Conservation (phyloP, 345 rosid species). For the Limnanthes douglasii region DNA sequence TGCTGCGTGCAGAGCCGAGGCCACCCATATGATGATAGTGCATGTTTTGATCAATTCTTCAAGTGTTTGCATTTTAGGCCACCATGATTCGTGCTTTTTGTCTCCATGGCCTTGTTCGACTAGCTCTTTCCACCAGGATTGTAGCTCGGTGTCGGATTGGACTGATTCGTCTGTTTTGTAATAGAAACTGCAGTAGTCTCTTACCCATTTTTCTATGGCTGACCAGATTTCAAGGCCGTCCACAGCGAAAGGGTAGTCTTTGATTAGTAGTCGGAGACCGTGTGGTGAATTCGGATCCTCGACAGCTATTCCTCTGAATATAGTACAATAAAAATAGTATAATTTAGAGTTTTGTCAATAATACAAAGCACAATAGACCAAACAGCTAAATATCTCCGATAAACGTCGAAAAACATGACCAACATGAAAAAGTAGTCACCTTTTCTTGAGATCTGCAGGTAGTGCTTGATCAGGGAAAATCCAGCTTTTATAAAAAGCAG, state of each 20-base stretch:
- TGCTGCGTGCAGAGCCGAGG: constrained; percentile 69
- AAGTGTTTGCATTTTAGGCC: constrained; percentile 43
- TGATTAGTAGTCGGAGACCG: constrained; percentile 34
- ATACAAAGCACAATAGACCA: too few relatives aligned
- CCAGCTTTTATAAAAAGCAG: constrained; percentile 35
- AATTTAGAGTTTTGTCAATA: not conserved
- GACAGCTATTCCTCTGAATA: constrained; percentile 50
- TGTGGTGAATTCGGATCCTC: constrained; percentile 41
- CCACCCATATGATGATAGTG: constrained; percentile 58
- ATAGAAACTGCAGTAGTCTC: constrained; percentile 32
- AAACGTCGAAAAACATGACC: too few relatives aligned
- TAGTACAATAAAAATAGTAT: not conserved
- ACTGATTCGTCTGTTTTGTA: constrained; percentile 36
- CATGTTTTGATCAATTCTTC: constrained; percentile 38
- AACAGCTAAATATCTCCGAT: too few relatives aligned
- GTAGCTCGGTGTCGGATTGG: constrained; percentile 35
- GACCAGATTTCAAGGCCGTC: constrained; percentile 73
- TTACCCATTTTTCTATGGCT: constrained; percentile 54
- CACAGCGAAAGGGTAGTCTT: constrained; percentile 68
- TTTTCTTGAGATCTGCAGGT: constrained; percentile 57
- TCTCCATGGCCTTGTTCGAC: constrained; percentile 65
- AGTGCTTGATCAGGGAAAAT: constrained; percentile 52
- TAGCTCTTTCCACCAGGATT: constrained; percentile 62
- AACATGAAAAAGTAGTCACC: too few relatives aligned
- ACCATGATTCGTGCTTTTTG: constrained; percentile 53